Evolutionary conservation across 2,329 filamentous ascomycete species (phyloP).

Genomic region (Clarireedia monteithiana): DNA sequence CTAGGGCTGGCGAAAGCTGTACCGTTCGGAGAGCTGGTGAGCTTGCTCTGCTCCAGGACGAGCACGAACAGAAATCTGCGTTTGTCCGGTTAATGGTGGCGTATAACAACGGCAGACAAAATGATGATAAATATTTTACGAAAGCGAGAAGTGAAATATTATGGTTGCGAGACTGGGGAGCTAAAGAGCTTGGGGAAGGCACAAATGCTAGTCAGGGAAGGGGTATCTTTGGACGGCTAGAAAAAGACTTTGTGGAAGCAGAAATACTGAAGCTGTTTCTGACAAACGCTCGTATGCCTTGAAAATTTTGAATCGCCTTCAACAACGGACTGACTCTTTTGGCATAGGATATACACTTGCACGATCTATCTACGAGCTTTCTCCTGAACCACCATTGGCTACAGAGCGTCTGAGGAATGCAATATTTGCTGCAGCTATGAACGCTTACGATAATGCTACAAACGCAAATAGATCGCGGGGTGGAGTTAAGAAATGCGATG

Average conservation of each 20-base stretch:
- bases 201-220: conserved; percentile 36
- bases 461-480: conserved; percentile 73
- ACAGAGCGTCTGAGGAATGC: conserved; percentile 47
- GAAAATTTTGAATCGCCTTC: no score
- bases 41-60: conserved; percentile 54
- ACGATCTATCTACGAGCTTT: conserved; percentile 51
- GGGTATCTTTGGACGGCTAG: conserved; percentile 47
- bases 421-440: conserved; percentile 55
- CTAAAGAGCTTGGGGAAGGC: conserved; percentile 35
- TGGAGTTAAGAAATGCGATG: conserved; percentile 68
- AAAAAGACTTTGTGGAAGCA: conserved; percentile 54
- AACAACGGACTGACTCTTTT: not conserved
- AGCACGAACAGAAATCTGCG: conserved; percentile 55
- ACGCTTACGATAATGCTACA: conserved; percentile 72
- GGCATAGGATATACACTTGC: conserved; percentile 53
- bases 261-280: conserved; percentile 65
- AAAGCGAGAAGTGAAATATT: conserved; percentile 55
- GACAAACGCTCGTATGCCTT: conserved; percentile 47
- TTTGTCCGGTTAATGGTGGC: conserved; percentile 40
- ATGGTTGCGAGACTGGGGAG: conserved; percentile 69
- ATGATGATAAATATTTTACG: conserved; percentile 58
- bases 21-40: conserved; percentile 50
- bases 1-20: conserved; percentile 40
- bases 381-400: conserved; percentile 41
- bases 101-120: conserved; percentile 37